phyloP scores from a whole-genome alignment of 495 filamentous ascomycete genomes.

The Hapsidospora chrysogenum region DNA sequence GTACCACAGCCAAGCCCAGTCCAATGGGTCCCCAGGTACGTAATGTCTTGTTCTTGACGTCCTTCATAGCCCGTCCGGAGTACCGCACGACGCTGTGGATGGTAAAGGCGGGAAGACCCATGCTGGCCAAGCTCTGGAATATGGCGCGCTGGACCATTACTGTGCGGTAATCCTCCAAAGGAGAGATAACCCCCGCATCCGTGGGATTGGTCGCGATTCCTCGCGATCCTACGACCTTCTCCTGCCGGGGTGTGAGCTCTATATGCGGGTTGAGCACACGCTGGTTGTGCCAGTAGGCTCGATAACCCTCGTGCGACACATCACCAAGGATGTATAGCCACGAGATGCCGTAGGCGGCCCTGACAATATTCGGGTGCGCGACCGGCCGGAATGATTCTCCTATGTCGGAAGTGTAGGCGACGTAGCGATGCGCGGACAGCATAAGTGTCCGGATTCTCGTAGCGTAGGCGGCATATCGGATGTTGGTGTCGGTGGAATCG shows the following conservation, averaged over 20 bases:
- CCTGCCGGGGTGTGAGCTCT: conserved; percentile 20
- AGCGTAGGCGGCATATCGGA: conserved; percentile 89
- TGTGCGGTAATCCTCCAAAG: conserved; percentile 76
- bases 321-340: conserved; percentile 89
- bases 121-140: conserved; percentile 80
- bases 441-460: conserved; percentile 76
- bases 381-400: conserved; percentile 93
- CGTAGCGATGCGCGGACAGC: conserved; percentile 81
- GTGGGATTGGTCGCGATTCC: conserved; percentile 5
- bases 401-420: conserved; percentile 94
- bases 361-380: conserved; percentile 68
- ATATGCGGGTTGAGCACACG: conserved; percentile 31
- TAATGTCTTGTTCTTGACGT: conserved; percentile 52
- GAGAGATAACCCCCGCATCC: conserved; percentile 38
- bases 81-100: conserved; percentile 88
- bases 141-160: conserved; percentile 82
- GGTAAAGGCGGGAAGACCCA: conserved; percentile 90
- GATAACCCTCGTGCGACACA: conserved; percentile 87
- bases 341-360: conserved; percentile 73
- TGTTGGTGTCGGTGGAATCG: conserved; percentile 65
- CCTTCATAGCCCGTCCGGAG: conserved; percentile 64
- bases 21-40: conserved; percentile 84
- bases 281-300: conserved; percentile 76
- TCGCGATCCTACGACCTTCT: conserved; percentile 16
- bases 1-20: conserved; percentile 74